Evolutionary conservation across 1,139 yeast species (phyloP).

Genomic region (Scheffersomyces insectosa): DNA sequence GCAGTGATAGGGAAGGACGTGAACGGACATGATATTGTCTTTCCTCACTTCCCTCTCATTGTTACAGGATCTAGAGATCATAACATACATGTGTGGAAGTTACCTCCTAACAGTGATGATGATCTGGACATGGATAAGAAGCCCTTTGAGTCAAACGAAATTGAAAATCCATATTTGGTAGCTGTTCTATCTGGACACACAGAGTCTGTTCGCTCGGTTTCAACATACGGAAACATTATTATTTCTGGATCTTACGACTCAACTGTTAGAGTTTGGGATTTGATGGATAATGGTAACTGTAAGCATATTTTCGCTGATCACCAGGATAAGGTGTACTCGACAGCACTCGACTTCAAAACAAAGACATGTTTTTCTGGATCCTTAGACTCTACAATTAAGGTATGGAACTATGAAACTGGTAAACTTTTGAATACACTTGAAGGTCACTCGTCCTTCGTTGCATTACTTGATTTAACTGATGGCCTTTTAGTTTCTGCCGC

Average conservation of each 20-base stretch:
- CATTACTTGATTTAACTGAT: constrained; percentile 75
- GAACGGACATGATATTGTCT: constrained; percentile 62
- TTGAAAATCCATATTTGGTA: constrained; percentile 68
- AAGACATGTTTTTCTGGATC: constrained; percentile 89
- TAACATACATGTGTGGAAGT: constrained; percentile 84
- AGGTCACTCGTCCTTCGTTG: constrained; percentile 90
- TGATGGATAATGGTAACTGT: constrained; percentile 68
- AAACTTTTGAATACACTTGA: constrained; percentile 62
- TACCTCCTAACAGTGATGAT: constrained; percentile 60
- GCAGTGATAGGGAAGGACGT: constrained; percentile 57
- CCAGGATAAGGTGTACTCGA: constrained; percentile 81
- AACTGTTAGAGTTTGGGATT: constrained; percentile 90
- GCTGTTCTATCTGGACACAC: constrained; percentile 83
- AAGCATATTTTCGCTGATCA: constrained; percentile 79
- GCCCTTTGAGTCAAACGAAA: constrained; percentile 41
- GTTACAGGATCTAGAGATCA: constrained; percentile 93
- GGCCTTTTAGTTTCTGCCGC: constrained; percentile 92
- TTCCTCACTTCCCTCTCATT: constrained; percentile 62
- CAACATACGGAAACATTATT: constrained; percentile 81
- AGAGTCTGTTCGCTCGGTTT: constrained; percentile 82
- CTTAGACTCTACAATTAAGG: constrained; percentile 83
- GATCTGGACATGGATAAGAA: constrained; percentile 30
- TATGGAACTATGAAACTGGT: constrained; percentile 88
- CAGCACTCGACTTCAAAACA: constrained; percentile 74
- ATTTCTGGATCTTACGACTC: constrained; percentile 92